Evolutionary conservation across 306 rosid species (phyloP), one percentile per base, ranked within the genome.

Genomic region (Lablab purpureus): DNA sequence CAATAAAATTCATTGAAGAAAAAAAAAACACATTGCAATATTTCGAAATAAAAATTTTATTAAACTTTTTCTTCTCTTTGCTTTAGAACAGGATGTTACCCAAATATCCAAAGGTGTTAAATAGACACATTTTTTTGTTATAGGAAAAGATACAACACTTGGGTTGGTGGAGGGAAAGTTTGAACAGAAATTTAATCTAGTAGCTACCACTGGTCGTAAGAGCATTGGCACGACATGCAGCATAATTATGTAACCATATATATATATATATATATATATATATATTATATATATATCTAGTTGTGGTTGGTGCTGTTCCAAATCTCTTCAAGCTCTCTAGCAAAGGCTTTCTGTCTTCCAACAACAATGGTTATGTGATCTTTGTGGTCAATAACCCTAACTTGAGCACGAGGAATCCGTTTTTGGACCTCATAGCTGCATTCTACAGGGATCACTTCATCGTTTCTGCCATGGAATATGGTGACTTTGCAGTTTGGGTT

Each of bases 321-420:
- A 77, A 96, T 96, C 49, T 86, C 71, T 67, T 96, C 99, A 14
- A 96, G 84, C 54, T 93, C 98, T 79, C 84, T 64, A n/a, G 99
- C 89, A 70, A 96, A 96, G 2, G 87, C 84, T 56, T 85, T 80
- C 37, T 88, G 98, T 56, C 97, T 86, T 30, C 99, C 99, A 12
- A 96, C 88, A 9, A 96, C 97, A 60, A 96, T 90, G 0, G 99
- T 96, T 2, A 96, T 88, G 75, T 96, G 99, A 71, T 96, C 98
- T 81, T 91, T 90, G 17, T 91, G 84, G 58, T 90, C 91, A 12
- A 96, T 68, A n/a, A 93, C 82, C 36, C 84, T 90, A 3, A 96
- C 81, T 0, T 86, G 36, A 47, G 99, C 98, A 10, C 89, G 87
- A 1, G 99, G 97, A 3, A 96, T 77, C 67, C 75, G 89, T 2